phyloP scores from a whole-genome alignment of 2,329 filamentous ascomycete species.

The Rosellinia necatrix region DNA sequence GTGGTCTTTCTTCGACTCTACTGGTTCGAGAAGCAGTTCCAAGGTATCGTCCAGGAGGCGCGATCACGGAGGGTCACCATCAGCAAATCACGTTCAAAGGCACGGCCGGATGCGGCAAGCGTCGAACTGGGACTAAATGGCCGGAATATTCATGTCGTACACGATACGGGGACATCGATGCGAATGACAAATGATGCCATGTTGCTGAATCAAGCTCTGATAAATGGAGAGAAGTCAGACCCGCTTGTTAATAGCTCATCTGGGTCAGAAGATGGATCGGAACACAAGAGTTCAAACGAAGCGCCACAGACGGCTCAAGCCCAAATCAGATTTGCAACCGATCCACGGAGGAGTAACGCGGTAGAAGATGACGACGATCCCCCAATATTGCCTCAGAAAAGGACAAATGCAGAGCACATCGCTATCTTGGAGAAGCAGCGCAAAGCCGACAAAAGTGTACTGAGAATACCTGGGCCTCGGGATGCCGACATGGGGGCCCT shows the following conservation, averaged over 20 bases:
- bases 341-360: constrained; percentile 55
- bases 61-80: constrained; percentile 67
- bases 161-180: constrained; percentile 56
- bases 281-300: constrained; percentile 18
- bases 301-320: constrained; percentile 30
- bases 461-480: constrained; percentile 89
- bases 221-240: constrained; percentile 37
- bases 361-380: constrained; percentile 49
- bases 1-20: constrained; percentile 93
- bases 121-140: constrained; percentile 68
- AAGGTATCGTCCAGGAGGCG: constrained; percentile 77
- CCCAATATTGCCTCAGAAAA: constrained; percentile 55
- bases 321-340: constrained; percentile 67
- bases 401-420: constrained; percentile 78
- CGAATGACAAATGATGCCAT: constrained; percentile 67
- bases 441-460: constrained; percentile 70
- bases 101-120: constrained; percentile 50
- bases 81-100: constrained; percentile 63
- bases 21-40: constrained; percentile 98
- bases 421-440: constrained; percentile 86
- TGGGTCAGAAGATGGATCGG: constrained; percentile 27
- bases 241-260: constrained; percentile 26
- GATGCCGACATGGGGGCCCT: constrained; percentile 84
- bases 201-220: constrained; percentile 49
- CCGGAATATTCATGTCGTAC: constrained; percentile 69